A percentile compares a stretch with the other conserved stretches of the same genome.
These are phyloP conservation scores for Penicillium sp. DNA, from an alignment of 2,329 filamentous ascomycete species.

Conservation along the genomic window DNA sequence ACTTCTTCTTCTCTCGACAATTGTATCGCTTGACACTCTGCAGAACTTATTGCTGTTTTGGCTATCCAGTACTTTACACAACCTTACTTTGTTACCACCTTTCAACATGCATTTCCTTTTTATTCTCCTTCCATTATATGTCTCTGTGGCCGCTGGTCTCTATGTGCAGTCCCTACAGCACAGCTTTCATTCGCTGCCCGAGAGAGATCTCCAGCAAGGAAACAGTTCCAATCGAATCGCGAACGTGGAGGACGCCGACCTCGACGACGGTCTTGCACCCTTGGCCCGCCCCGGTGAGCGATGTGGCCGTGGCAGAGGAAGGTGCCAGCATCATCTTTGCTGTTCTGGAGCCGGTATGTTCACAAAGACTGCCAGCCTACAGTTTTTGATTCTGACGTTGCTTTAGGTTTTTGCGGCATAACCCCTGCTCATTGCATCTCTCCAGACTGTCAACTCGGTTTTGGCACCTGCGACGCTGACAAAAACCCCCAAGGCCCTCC, in stretches of 20 bases:
- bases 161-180: neutral
- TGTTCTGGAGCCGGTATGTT: constrained; percentile 36
- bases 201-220: neutral
- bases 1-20: neutral
- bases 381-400: neutral
- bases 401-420: constrained; percentile 36
- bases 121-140: neutral
- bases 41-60: neutral
- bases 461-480: constrained; percentile 36
- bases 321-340: constrained; percentile 33
- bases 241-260: neutral
- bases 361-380: neutral
- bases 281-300: constrained; percentile 14
- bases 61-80: neutral
- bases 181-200: neutral
- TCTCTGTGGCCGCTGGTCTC: neutral
- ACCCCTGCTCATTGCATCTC: constrained; percentile 35
- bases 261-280: neutral
- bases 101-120: constrained; percentile 7
- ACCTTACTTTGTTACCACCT: neutral
- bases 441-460: constrained; percentile 39
- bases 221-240: constrained; percentile 6
- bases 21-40: neutral
- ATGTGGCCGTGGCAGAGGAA: constrained; percentile 33
- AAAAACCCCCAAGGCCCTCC: constrained; percentile 31